Percentiles rank a stretch among this genome's conserved stretches.
Conservation (phyloP, 371 early-diverging fungal genomes). For the Umbelopsis sp. region DNA sequence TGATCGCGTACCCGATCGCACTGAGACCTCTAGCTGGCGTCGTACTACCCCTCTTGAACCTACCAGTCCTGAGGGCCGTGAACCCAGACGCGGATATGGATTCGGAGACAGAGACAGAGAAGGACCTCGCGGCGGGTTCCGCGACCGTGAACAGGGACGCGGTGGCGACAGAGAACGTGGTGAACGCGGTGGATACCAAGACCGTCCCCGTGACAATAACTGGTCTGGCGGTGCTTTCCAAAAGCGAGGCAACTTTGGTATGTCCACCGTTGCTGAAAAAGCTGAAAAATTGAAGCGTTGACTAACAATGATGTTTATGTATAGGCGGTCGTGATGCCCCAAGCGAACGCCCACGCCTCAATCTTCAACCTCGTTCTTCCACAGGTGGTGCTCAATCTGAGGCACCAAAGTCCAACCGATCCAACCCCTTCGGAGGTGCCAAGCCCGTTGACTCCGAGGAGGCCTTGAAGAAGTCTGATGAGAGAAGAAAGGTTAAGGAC, state of each 20-base stretch:
- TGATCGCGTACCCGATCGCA: constrained; percentile 45
- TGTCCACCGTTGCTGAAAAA: not conserved
- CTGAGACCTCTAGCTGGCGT: constrained; percentile 59
- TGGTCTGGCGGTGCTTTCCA: constrained; percentile 57
- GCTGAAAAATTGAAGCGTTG: not conserved
- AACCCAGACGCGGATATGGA: constrained; percentile 29
- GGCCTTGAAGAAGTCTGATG: constrained; percentile 73
- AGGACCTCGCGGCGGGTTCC: constrained; percentile 48
- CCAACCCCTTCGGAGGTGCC: constrained; percentile 87
- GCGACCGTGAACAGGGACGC: constrained; percentile 38
- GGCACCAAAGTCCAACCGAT: constrained; percentile 39
- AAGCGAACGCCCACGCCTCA: constrained; percentile 58
- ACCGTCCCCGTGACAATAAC: constrained; percentile 51
- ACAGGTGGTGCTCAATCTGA: constrained; percentile 24
- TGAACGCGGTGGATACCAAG: constrained; percentile 39
- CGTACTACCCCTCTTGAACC: constrained; percentile 48
- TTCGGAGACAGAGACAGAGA: constrained; percentile 38
- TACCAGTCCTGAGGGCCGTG: constrained; percentile 46
- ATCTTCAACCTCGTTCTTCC: constrained; percentile 70
- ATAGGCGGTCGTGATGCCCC: constrained; percentile 27
- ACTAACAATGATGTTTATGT: not conserved
- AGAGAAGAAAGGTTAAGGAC: constrained; percentile 51
- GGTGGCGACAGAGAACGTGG: constrained; percentile 36
- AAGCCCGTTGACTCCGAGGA: constrained; percentile 77
- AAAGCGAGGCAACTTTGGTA: constrained; percentile 24